These are phyloP conservation scores for Solanum hybrid DNA, from an alignment of 305 asterid genomes.

Conservation along the genomic window DNA sequence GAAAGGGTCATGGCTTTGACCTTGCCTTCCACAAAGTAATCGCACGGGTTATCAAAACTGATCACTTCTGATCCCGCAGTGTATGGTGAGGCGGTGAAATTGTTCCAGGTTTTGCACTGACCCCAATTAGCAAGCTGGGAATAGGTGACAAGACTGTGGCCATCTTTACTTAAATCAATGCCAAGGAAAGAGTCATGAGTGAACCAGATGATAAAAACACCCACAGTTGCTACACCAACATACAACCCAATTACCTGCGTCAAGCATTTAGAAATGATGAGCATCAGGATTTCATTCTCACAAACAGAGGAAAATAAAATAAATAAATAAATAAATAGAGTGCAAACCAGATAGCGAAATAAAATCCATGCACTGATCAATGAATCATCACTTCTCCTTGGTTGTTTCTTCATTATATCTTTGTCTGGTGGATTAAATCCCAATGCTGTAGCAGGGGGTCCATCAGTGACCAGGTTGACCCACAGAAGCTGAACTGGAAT, in stretches of 20 bases:
- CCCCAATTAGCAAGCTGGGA: slow-evolving; percentile 89
- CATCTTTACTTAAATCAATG: slow-evolving; percentile 77
- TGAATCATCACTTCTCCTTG: slow-evolving; percentile 87
- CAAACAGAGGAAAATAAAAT: neutral
- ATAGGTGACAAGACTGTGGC: slow-evolving; percentile 88
- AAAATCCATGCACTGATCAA: slow-evolving; percentile 92
- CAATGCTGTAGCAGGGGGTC: slow-evolving; percentile 94
- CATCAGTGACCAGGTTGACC: slow-evolving; percentile 97
- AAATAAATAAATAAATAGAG: neutral
- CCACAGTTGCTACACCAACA: slow-evolving; percentile 90
- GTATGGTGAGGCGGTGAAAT: slow-evolving; percentile 75
- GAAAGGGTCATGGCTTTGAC: slow-evolving; percentile 95
- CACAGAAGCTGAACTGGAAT: slow-evolving; percentile 97
- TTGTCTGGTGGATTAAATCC: slow-evolving; percentile 94
- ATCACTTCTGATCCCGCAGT: slow-evolving; percentile 58
- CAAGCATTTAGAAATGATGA: neutral
- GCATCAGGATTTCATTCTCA: neutral
- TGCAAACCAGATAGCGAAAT: slow-evolving; percentile 70
- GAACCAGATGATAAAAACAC: slow-evolving; percentile 83
- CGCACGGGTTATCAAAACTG: slow-evolving; percentile 60
- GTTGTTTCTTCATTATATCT: slow-evolving; percentile 77
- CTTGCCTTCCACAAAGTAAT: slow-evolving; percentile 82
- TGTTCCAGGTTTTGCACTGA: slow-evolving; percentile 74
- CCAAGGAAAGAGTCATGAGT: slow-evolving; percentile 83
- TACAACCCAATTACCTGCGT: slow-evolving; percentile 79